phyloP scores from a whole-genome alignment of 139 green algal genomes.

The Tetraselmis striata region DNA sequence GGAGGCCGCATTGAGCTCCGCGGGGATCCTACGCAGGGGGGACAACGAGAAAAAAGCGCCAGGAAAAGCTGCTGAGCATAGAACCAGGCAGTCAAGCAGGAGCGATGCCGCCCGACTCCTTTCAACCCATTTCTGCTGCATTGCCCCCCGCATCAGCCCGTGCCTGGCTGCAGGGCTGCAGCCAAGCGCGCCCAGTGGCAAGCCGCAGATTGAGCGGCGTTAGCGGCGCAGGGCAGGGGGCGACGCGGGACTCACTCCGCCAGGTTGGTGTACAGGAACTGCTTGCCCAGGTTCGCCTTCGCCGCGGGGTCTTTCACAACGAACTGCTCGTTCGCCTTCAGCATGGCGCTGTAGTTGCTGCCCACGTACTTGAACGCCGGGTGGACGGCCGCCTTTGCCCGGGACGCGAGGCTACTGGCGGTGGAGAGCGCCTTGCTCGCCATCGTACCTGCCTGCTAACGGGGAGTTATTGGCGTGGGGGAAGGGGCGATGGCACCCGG shows the following conservation, averaged over 20 bases:
- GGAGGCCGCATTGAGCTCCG: background rate
- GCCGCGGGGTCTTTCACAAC: conserved; percentile 52
- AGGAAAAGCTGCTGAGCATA: background rate
- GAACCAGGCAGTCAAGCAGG: too few relatives aligned
- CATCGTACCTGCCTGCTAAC: too few relatives aligned
- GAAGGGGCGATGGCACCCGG: too few relatives aligned
- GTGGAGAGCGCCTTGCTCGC: background rate
- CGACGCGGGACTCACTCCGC: conserved; percentile 40
- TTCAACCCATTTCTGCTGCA: too few relatives aligned
- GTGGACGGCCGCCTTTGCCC: conserved; percentile 18
- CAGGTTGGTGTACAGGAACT: conserved; percentile 63
- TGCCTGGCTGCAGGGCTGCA: too few relatives aligned
- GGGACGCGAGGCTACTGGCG: background rate
- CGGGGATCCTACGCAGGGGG: background rate
- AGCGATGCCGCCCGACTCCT: too few relatives aligned
- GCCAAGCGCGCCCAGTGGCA: too few relatives aligned
- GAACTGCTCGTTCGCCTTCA: conserved; percentile 52
- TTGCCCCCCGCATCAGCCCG: too few relatives aligned
- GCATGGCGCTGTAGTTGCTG: conserved; percentile 40
- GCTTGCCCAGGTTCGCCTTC: conserved; percentile 49
- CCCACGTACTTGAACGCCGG: conserved; percentile 19
- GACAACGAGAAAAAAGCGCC: background rate
- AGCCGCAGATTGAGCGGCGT: too few relatives aligned
- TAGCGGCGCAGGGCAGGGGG: too few relatives aligned
- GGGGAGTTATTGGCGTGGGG: too few relatives aligned